These are phyloP conservation scores for Hanseniaspora pseudoguilliermondii DNA, from an alignment of 805 yeast species.

Conservation along the genomic window DNA sequence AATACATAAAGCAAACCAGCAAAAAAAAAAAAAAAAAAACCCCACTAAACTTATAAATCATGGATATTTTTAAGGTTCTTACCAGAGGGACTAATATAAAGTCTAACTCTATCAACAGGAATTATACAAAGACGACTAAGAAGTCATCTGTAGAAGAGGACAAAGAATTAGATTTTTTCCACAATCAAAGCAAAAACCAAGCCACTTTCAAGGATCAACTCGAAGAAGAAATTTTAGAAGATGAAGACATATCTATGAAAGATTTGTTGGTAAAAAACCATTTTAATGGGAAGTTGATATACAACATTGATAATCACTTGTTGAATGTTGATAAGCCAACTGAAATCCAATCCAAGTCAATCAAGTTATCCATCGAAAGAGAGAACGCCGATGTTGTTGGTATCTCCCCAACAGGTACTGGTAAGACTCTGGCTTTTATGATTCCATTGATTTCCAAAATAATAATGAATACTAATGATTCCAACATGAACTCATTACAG, in stretches of 20 bases:
- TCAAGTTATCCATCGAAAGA: conserved; percentile 56
- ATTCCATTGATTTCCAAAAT: conserved; percentile 64
- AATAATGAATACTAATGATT: conserved; percentile 20
- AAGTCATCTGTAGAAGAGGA: conserved; percentile 19
- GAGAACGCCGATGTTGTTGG: conserved; percentile 60
- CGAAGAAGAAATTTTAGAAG: conserved; percentile 23
- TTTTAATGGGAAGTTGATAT: conserved; percentile 40
- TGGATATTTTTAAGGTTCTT: conserved; percentile 83
- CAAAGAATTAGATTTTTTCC: conserved; percentile 73
- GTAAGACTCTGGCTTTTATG: conserved; percentile 84
- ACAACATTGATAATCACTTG: conserved; percentile 42
- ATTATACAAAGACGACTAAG: conserved; percentile 25
- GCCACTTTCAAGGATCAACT: conserved; percentile 20
- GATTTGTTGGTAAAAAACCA: conserved; percentile 61
- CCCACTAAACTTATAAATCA: conserved; percentile 21
- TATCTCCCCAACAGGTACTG: conserved; percentile 97
- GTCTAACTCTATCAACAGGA: conserved; percentile 30
- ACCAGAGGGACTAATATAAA: conserved; percentile 69
- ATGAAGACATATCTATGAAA: conserved; percentile 45
- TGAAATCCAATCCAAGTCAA: conserved; percentile 80
- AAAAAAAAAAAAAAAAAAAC: background rate
- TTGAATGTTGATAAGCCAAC: conserved; percentile 75
- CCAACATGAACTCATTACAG: conserved; percentile 35
- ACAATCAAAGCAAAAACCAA: conserved; percentile 31
- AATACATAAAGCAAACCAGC: background rate